Evolutionary conservation across 202 grass and related monocot genomes (phyloP).

Genomic region (Sporobolus alterniflorus): DNA sequence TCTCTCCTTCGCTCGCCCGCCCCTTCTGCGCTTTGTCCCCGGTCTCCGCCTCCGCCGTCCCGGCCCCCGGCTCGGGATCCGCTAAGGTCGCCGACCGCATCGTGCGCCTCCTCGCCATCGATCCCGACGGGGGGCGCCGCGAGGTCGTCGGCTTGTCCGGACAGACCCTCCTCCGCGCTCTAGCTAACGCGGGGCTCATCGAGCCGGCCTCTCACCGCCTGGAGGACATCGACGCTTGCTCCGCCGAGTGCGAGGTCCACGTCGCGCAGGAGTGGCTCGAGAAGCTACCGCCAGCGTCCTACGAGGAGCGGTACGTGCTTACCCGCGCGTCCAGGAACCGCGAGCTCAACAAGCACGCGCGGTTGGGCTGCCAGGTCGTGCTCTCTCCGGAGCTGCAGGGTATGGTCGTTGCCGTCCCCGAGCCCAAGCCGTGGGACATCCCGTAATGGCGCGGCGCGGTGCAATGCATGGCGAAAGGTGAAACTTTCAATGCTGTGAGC

Average conservation of each 20-base stretch:
- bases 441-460: constrained; percentile 46
- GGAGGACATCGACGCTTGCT: constrained; percentile 96
- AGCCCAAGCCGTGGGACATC: constrained; percentile 96
- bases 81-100: constrained; percentile 97
- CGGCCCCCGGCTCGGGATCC: constrained; percentile 35
- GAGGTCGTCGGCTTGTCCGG: constrained; percentile 79
- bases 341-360: constrained; percentile 87
- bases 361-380: constrained; percentile 92
- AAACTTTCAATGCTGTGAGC: constrained; percentile 26
- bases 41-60: neutral
- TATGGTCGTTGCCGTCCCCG: constrained; percentile 90
- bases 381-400: constrained; percentile 74
- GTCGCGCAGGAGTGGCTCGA: constrained; percentile 99
- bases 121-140: constrained; percentile 66
- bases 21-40: constrained; percentile 49
- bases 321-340: constrained; percentile 77
- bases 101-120: constrained; percentile 87
- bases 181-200: constrained; percentile 77
- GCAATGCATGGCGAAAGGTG: constrained; percentile 7
- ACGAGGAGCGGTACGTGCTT: constrained; percentile 85
- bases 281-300: constrained; percentile 78
- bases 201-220: constrained; percentile 91
- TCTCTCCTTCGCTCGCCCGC: constrained; percentile 41
- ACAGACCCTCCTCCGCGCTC: constrained; percentile 82
- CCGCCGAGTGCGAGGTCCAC: constrained; percentile 95